Conservation (phyloP, 768 basidiomycete genomes). For the Boletus huronensis region DNA sequence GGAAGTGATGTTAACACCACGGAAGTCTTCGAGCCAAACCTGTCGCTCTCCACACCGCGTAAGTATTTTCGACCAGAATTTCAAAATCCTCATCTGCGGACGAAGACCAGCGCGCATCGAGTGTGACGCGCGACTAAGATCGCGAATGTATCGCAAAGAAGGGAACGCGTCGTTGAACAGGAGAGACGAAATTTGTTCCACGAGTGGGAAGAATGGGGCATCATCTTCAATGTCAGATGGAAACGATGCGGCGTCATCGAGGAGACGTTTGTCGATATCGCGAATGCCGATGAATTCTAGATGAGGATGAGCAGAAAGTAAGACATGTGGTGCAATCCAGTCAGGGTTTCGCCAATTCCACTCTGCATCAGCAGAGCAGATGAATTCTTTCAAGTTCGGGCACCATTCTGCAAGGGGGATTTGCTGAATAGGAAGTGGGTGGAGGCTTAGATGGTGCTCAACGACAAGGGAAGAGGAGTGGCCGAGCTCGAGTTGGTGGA, state of each 20-base stretch:
- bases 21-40: conserved; percentile 65
- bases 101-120: conserved; percentile 40
- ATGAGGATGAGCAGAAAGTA: conserved; percentile 60
- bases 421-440: conserved; percentile 32
- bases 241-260: conserved; percentile 40
- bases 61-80: conserved; percentile 52
- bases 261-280: conserved; percentile 62
- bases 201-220: conserved; percentile 59
- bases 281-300: conserved; percentile 68
- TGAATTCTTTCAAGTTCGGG: conserved; percentile 65
- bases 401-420: conserved; percentile 65
- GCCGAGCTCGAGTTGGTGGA: conserved; percentile 67
- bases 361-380: conserved; percentile 73
- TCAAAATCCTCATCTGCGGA: conserved; percentile 35
- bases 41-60: conserved; percentile 47
- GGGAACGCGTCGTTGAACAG: conserved; percentile 61
- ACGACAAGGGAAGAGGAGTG: conserved; percentile 65
- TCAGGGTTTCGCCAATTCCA: conserved; percentile 80
- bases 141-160: conserved; percentile 53
- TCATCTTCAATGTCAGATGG: conserved; percentile 35
- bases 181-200: conserved; percentile 61
- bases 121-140: conserved; percentile 61
- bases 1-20: conserved; percentile 54
- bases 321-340: conserved; percentile 76
- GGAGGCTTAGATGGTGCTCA: conserved; percentile 60